Base-by-base conservation (phyloP, 2,329 filamentous ascomycete genomes). In the Colletotrichum lindemuthianum region DNA sequence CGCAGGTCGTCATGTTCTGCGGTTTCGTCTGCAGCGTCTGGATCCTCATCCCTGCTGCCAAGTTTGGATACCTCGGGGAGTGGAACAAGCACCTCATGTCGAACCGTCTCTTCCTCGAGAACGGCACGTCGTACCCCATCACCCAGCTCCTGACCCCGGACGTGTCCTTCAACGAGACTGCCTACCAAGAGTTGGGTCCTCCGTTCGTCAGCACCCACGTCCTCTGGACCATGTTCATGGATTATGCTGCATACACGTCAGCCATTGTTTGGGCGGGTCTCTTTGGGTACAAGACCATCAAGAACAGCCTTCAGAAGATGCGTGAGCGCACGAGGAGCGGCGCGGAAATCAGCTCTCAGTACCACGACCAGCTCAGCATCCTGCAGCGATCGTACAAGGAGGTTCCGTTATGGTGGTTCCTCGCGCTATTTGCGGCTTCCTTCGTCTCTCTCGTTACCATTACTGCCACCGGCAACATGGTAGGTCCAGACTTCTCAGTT, bases 331-430 rank as follows among this genome's bases (percentile, higher is more conserved):
- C 34, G 10, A 65, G 15, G 34, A 81, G 88, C 63, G 81, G 86
- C 2, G 68, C 76, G 9, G 81, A 86, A 37, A 79, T 88, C 52
- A 65, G 59, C 10, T 34, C 51, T 65, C 82, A 87, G 69, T 88
- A 87, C 67, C 74, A 77, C 6, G 86, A 88, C 68, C 83, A 85
- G 43, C 78, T 88, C n/a, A 88, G 87, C 68, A 77, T 88, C 10
- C 75, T 88, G 15, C 83, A 85, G 73, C 79, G 86, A 6, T 77
- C 80, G 0, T 88, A 88, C 68, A 78, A 83, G 60, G 86, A 88
- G 61, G 84, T 88, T 0, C 86, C 86, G 0, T 69, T 83, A 10
- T 87, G 83, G 82, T 88, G 86, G 86, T 89, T 85, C 63, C 56
- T 78, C 0, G 70, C 70, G 0, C 74, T 88, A 5, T 88, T 88